These are phyloP conservation scores for Carex parvula DNA, from an alignment of 176 grass and related monocot genomes.

Conservation along the genomic window DNA sequence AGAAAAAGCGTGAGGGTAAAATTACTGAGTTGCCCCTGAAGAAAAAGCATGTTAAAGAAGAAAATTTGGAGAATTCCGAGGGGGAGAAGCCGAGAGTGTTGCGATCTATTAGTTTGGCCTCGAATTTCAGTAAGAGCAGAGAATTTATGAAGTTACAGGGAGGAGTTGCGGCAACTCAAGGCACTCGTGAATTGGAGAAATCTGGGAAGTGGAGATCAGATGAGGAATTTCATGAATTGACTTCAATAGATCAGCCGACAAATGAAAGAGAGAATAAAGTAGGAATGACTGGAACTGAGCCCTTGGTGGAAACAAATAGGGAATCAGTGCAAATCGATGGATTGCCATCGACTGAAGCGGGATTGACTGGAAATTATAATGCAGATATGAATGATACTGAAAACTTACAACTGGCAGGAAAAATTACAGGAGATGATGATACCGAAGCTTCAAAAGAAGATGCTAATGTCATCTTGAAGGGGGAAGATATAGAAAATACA, in stretches of 20 bases:
- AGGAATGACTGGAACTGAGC: conserved; percentile 23
- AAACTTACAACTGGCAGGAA: conserved; percentile 22
- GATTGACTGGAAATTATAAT: background rate
- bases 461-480: conserved; percentile 26
- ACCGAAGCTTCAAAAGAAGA: conserved; percentile 35
- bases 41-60: conserved; percentile 13
- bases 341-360: background rate
- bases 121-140: conserved; percentile 22
- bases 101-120: conserved; percentile 18
- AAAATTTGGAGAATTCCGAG: conserved; percentile 27
- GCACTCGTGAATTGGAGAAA: conserved; percentile 40
- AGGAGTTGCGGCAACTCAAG: conserved; percentile 32
- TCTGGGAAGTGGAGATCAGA: conserved; percentile 62
- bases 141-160: conserved; percentile 31
- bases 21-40: conserved; percentile 41
- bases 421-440: background rate
- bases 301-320: conserved; percentile 19
- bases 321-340: conserved; percentile 3
- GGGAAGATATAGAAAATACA: conserved; percentile 34
- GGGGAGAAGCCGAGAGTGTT: background rate
- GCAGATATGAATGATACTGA: background rate
- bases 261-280: conserved; percentile 41
- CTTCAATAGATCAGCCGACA: conserved; percentile 13
- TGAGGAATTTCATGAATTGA: conserved; percentile 68
- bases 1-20: conserved; percentile 62